phyloP scores from a whole-genome alignment of 805 yeast species.

The Komagataella populi region DNA sequence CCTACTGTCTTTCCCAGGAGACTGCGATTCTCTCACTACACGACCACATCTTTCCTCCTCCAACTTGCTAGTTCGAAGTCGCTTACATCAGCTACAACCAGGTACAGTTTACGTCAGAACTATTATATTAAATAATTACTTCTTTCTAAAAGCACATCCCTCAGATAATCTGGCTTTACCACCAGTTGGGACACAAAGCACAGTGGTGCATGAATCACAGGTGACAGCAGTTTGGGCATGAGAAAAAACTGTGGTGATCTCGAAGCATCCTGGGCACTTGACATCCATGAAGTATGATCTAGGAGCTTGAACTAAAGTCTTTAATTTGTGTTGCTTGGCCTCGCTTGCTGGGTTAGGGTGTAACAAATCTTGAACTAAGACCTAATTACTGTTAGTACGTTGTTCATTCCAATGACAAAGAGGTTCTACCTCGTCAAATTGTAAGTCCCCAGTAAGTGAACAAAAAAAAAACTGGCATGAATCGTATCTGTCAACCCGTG shows the following conservation, averaged over 20 bases:
- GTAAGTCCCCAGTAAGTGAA: background rate
- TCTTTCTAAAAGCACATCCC: slow-evolving; percentile 99
- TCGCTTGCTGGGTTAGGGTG: slow-evolving; percentile 97
- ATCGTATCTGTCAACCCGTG: background rate
- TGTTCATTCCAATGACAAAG: background rate
- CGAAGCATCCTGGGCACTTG: slow-evolving; percentile 98
- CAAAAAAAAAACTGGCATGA: background rate
- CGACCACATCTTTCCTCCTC: background rate
- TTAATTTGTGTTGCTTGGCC: slow-evolving; percentile 93
- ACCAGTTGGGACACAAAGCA: slow-evolving; percentile 98
- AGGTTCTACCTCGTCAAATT: background rate
- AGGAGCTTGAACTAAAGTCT: slow-evolving; percentile 94
- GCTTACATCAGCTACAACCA: background rate
- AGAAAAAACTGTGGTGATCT: slow-evolving; percentile 98
- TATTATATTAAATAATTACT: slow-evolving; percentile 35
- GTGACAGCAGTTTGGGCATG: slow-evolving; percentile 99
- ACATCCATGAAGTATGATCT: slow-evolving; percentile 99
- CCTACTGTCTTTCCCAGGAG: background rate
- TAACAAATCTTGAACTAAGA: slow-evolving; percentile 97
- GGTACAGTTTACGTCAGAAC: background rate
- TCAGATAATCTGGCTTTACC: slow-evolving; percentile 99
- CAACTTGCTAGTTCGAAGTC: too few relatives aligned
- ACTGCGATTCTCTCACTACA: background rate
- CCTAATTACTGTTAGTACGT: slow-evolving; percentile 26
- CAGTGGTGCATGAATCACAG: slow-evolving; percentile 97